A percentile compares a stretch with the other conserved stretches of the same genome.
Conservation (phyloP, 2,329 filamentous ascomycete species). For the Colletotrichum sp. region DNA sequence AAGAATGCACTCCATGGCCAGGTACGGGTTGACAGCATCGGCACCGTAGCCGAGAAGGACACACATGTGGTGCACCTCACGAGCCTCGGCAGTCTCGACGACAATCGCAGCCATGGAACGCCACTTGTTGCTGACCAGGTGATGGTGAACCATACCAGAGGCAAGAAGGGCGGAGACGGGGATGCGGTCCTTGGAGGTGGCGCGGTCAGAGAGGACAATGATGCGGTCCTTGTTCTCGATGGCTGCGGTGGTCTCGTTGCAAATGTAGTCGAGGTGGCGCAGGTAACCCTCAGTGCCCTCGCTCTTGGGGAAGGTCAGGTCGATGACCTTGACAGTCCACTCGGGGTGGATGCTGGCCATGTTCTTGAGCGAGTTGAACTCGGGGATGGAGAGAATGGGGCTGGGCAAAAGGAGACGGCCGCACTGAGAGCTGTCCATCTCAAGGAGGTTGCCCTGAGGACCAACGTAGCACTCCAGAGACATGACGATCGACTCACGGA, state of each 20-base stretch:
- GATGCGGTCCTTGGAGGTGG: constrained; percentile 81
- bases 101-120: constrained; percentile 85
- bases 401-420: constrained; percentile 85
- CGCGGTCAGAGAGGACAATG: constrained; percentile 88
- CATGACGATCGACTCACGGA: constrained; percentile 98
- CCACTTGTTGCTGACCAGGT: constrained; percentile 95
- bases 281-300: constrained; percentile 86
- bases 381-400: constrained; percentile 85
- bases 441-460: constrained; percentile 91
- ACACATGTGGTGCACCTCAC: constrained; percentile 98
- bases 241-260: constrained; percentile 80
- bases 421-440: constrained; percentile 92
- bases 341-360: constrained; percentile 74
- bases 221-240: constrained; percentile 85
- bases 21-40: constrained; percentile 92
- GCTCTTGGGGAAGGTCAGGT: constrained; percentile 89
- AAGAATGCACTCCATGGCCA: constrained; percentile 94
- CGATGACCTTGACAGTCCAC: constrained; percentile 90
- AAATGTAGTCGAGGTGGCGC: constrained; percentile 86
- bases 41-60: constrained; percentile 96
- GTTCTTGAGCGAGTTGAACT: constrained; percentile 87
- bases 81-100: constrained; percentile 91
- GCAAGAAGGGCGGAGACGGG: constrained; percentile 86
- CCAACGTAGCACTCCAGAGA: constrained; percentile 96
- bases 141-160: constrained; percentile 93